Base-by-base conservation (phyloP, 1,284 basidiomycete species). In the Ganoderma meredithae region DNA sequence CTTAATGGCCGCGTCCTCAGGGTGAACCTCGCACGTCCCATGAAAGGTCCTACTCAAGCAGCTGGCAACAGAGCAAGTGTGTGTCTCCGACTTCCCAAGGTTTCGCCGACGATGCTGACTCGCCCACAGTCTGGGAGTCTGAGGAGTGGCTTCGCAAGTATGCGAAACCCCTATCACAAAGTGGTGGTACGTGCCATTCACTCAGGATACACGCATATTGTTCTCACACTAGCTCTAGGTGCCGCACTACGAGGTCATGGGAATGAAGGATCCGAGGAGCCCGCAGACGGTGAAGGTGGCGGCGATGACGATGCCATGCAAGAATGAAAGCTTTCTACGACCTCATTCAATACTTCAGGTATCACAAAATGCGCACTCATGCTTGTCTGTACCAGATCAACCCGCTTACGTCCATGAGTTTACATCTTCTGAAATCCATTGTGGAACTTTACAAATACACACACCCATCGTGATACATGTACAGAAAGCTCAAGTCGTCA, bases 111-210 rank as follows among this genome's bases (percentile, higher is more conserved):
- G 31, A 61, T 53, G 43, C 47, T 67, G 33, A 65, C 52, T 49
- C 60, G 5, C 22, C 62, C 65, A n/a, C 70, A 94, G 93, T 95
- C 71, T 95, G 93, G 93, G 93, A 95, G 77, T 92, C 91, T 1
- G 93, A 95, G 77, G 93, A 95, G 71, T 95, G 93, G 93, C 82
- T 95, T 39, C 83, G 87, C 76, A 83, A 89, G 72, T 82, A 94
- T 76, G 87, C 90, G 13, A 92, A 93, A 75, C 91, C 93, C 5
- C 81, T 94, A 56, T 83, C 86, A 43, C 83, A 90, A 72, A 90
- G 89, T 74, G 91, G 91, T 80, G 91, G 92, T 90, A 71, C 66
- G 84, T 72, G 64, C 44, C 43, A 22, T 41, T 53, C 27, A 43
- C 25, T 67, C 55, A 63, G 64, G 69, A 60, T 67, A 68, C 39